Evolutionary conservation across 2,329 filamentous ascomycete genomes (phyloP).

Genomic region (Gnomoniopsis sp.): DNA sequence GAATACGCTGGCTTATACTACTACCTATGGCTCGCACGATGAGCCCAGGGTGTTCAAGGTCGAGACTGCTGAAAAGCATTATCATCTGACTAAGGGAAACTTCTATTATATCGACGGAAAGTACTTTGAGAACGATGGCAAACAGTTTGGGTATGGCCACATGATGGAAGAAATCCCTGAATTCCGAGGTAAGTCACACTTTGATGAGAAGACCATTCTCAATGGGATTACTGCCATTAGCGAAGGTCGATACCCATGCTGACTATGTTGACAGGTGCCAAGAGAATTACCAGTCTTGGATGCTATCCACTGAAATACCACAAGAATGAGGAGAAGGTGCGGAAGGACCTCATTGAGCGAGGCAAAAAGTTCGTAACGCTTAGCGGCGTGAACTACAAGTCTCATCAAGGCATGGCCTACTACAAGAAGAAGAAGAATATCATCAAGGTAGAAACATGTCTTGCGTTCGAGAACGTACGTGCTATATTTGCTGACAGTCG

Average conservation of each 20-base stretch:
- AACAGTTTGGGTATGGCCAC: conserved; percentile 73
- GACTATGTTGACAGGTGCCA: conserved; percentile 41
- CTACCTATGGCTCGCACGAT: conserved; percentile 72
- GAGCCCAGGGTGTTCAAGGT: conserved; percentile 82
- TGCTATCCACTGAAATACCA: conserved; percentile 81
- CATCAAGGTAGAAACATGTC: not conserved
- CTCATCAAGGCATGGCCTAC: conserved; percentile 80
- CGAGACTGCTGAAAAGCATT: conserved; percentile 69
- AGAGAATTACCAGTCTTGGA: conserved; percentile 75
- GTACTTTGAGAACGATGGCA: conserved; percentile 87
- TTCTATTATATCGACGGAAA: conserved; percentile 75
- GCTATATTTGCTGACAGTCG: not conserved
- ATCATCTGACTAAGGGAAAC: conserved; percentile 65
- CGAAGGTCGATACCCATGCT: too few species aligned
- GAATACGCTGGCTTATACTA: conserved; percentile 73
- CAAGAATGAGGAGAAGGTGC: conserved; percentile 64
- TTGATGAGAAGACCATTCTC: too few species aligned
- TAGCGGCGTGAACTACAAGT: conserved; percentile 79
- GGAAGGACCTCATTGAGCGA: conserved; percentile 67
- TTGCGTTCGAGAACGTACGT: too few species aligned
- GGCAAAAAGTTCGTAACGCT: conserved; percentile 81
- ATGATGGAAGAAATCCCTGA: conserved; percentile 66
- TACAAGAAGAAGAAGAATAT: conserved; percentile 74
- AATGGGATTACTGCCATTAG: too few species aligned
- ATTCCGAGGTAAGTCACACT: conserved; percentile 56